phyloP scores from a whole-genome alignment of 805 yeast species.

The Barnettozyma californica region DNA sequence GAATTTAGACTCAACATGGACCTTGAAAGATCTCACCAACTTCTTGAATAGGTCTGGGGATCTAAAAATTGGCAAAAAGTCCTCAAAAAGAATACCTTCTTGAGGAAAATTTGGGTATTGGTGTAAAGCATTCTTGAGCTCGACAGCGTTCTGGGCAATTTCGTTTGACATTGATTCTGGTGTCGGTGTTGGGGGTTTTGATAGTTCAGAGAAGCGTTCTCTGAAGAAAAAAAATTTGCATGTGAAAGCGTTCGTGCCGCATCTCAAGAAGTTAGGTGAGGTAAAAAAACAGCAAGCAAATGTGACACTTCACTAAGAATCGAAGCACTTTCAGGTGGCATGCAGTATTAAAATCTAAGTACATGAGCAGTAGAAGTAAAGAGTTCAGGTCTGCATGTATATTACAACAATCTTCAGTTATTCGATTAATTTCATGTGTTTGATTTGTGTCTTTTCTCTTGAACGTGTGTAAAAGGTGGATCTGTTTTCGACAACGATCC shows the following conservation, averaged over 20 bases:
- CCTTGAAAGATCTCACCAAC: conserved; percentile 72
- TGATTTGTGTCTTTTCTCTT: conserved; percentile 16
- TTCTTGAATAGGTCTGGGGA: conserved; percentile 76
- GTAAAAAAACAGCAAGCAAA: no score
- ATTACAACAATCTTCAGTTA: not conserved
- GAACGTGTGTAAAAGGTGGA: conserved; percentile 29
- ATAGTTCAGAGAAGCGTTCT: not conserved
- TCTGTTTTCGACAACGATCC: conserved; percentile 23
- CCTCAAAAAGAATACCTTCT: conserved; percentile 92
- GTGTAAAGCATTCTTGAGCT: conserved; percentile 47
- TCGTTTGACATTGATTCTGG: conserved; percentile 9
- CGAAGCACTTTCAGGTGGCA: no score
- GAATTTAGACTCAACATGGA: conserved; percentile 56
- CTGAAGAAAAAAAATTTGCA: not conserved
- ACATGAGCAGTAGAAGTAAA: not conserved
- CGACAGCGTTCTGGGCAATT: conserved; percentile 32
- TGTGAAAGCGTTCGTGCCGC: not conserved
- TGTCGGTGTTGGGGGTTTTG: not conserved
- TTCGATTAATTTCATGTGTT: conserved; percentile 6
- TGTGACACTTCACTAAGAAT: not conserved
- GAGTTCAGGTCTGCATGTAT: not conserved
- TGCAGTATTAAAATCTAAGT: no score
- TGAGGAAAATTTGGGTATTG: conserved; percentile 94
- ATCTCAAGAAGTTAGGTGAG: no score
- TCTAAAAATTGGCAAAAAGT: conserved; percentile 90